These are phyloP conservation scores for Volvox reticuliferus DNA, from an alignment of 139 green algal species.

Conservation along the genomic window DNA sequence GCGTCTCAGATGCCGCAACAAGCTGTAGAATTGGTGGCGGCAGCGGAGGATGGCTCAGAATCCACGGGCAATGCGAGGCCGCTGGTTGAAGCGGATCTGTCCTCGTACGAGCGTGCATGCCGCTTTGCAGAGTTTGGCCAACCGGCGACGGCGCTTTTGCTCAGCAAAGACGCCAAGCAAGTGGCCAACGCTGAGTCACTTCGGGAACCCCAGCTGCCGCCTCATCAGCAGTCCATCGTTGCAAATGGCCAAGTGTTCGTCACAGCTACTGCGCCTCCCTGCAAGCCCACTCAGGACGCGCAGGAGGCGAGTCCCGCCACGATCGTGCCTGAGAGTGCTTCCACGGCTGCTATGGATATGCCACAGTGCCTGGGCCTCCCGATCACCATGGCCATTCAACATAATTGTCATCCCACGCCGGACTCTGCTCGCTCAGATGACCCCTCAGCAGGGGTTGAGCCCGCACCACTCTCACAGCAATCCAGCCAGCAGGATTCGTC, in stretches of 20 bases:
- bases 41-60: not conserved
- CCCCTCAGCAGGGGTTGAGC: conserved; percentile 26
- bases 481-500: not conserved
- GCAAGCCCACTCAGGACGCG: not conserved
- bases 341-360: not conserved
- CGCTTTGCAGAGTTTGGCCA: not conserved
- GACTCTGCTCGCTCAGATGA: not conserved
- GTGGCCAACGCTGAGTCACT: not conserved
- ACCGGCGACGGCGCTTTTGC: not conserved
- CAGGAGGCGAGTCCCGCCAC: not conserved
- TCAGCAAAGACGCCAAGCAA: not conserved
- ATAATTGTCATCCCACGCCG: not conserved
- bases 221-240: not conserved
- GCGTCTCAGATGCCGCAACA: too few species aligned
- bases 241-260: not conserved
- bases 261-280: not conserved
- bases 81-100: not conserved
- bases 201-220: not conserved
- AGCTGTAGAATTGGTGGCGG: not conserved
- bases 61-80: not conserved
- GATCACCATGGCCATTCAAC: not conserved
- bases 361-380: not conserved
- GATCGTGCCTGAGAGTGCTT: not conserved
- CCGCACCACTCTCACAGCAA: not conserved
- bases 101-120: conserved; percentile 37